phyloP scores from a whole-genome alignment of 2,329 filamentous ascomycete species.

The Aspergillus brunneoviolaceus region DNA sequence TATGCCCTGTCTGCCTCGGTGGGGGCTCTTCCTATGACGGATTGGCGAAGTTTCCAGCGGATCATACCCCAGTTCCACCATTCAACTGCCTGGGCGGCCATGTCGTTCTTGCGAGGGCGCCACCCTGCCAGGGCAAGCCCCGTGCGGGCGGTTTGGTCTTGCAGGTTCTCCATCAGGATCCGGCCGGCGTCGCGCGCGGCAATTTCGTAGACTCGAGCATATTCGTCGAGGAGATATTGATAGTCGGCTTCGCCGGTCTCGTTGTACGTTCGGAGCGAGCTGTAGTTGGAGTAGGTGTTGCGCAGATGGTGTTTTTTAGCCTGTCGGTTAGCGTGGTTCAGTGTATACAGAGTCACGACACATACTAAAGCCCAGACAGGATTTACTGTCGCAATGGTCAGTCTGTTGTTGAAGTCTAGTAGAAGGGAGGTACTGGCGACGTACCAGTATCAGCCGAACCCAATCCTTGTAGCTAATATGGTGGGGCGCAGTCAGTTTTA shows the following conservation, averaged over 20 bases:
- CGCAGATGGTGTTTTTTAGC: slow-evolving; percentile 59
- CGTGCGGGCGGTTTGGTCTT: slow-evolving; percentile 61
- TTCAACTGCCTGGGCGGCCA: slow-evolving; percentile 59
- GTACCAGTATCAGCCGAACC: slow-evolving; percentile 22
- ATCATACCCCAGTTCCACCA: slow-evolving; percentile 54
- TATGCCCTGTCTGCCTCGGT: not conserved
- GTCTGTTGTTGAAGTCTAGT: too few species aligned
- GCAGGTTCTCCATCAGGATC: slow-evolving; percentile 59
- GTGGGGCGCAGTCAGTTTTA: not conserved
- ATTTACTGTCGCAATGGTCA: slow-evolving; percentile 35
- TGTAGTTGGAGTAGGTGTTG: slow-evolving; percentile 60
- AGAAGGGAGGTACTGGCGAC: too few species aligned
- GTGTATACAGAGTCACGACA: too few species aligned
- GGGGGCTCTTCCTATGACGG: not conserved
- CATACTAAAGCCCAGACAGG: slow-evolving; percentile 58
- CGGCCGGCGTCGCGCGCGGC: slow-evolving; percentile 56
- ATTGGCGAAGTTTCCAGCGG: not conserved
- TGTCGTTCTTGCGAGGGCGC: slow-evolving; percentile 56
- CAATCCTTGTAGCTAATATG: slow-evolving; percentile 43
- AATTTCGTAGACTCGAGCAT: slow-evolving; percentile 47
- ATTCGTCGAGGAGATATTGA: slow-evolving; percentile 51
- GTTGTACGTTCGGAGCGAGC: slow-evolving; percentile 60
- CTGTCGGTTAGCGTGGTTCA: slow-evolving; percentile 4
- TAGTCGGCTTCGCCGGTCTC: slow-evolving; percentile 57
- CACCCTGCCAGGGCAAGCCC: slow-evolving; percentile 62